Conservation (phyloP, 495 filamentous ascomycete species). For the Talaromyces ruber region DNA sequence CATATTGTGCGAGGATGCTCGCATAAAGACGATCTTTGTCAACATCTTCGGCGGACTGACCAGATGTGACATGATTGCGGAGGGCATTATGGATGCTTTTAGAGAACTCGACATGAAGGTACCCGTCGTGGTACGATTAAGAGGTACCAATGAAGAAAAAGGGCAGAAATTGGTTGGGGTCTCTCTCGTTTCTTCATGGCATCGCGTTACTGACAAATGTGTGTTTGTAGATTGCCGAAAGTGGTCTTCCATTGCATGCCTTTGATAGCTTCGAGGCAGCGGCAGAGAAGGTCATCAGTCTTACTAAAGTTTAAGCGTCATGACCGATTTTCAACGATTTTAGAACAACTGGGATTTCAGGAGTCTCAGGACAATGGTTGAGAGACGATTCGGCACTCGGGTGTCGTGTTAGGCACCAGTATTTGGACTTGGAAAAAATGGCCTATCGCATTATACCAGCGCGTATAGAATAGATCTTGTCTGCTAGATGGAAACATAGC, state of each 20-base stretch:
- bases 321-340: background rate
- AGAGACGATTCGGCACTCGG: background rate
- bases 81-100: conserved; percentile 72
- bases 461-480: background rate
- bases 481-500: background rate
- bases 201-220: background rate
- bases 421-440: no score
- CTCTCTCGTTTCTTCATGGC: conserved; percentile 8
- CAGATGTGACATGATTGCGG: conserved; percentile 80
- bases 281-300: conserved; percentile 61
- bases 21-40: conserved; percentile 71
- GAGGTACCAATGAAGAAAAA: conserved; percentile 73
- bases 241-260: conserved; percentile 62
- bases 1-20: conserved; percentile 57
- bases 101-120: conserved; percentile 58
- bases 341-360: background rate
- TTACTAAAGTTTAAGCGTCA: conserved; percentile 30
- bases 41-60: conserved; percentile 91
- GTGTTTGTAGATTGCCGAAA: conserved; percentile 52
- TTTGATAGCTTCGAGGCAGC: conserved; percentile 81
- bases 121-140: conserved; percentile 75
- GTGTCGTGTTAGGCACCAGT: background rate
- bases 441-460: background rate
- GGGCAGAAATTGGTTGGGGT: conserved; percentile 60
- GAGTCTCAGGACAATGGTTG: background rate